phyloP scores from a whole-genome alignment of 441 rosid species.

The Adansonia gregorii region DNA sequence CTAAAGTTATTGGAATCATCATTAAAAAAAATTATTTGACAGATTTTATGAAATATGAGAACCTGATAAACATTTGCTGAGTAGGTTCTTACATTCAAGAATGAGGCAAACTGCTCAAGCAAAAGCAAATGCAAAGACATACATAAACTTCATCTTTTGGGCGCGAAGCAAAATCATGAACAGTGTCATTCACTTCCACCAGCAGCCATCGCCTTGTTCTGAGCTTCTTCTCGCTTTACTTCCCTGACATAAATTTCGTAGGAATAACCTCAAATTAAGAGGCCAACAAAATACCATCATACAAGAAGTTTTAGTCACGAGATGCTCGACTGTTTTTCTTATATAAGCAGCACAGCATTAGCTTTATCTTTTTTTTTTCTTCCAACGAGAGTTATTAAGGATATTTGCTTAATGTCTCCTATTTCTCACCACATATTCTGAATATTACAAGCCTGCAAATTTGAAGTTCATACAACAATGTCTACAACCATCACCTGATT shows the following conservation, averaged over 20 bases:
- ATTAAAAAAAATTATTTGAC: background rate
- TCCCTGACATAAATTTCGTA: conserved; percentile 81
- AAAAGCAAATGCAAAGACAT: conserved; percentile 22
- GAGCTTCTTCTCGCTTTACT: conserved; percentile 67
- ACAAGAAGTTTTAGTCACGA: background rate
- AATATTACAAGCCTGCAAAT: too few relatives aligned
- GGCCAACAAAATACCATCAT: background rate
- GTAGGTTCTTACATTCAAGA: conserved; percentile 17
- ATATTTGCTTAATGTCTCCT: too few relatives aligned
- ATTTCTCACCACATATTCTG: too few relatives aligned
- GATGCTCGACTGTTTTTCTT: background rate
- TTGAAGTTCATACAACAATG: too few relatives aligned
- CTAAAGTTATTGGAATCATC: background rate
- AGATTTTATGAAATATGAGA: background rate
- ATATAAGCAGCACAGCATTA: too few relatives aligned
- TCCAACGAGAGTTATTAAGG: too few relatives aligned
- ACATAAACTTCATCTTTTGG: background rate
- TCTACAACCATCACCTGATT: too few relatives aligned
- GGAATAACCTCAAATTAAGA: conserved; percentile 71
- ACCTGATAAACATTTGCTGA: background rate
- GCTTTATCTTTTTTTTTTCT: too few relatives aligned
- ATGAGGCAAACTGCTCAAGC: conserved; percentile 5
- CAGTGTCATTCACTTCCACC: conserved; percentile 35
- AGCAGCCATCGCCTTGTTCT: conserved; percentile 43
- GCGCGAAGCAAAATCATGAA: conserved; percentile 21